Evolutionary conservation across 2,329 filamentous ascomycete species (phyloP), one percentile per base, ranked within the genome.

Genomic region (Penicillium sp.): DNA sequence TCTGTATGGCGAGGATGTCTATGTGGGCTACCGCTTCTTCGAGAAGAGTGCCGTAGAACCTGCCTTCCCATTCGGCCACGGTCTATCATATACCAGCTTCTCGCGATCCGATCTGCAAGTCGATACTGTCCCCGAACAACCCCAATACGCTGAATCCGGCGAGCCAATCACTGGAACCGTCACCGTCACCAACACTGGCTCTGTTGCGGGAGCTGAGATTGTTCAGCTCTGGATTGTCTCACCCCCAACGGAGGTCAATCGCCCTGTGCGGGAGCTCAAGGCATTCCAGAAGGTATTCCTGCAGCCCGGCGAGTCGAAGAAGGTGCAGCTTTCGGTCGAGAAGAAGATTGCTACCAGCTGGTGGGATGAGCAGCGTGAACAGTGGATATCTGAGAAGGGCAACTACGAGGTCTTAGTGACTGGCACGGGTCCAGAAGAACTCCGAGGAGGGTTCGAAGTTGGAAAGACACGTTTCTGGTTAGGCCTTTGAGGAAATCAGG

Each of bases 1-100:
- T 0, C 75, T 91, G 1, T 94, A 93, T 66, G 88, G 88, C 40
- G 90, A 94, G 70, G 89, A 90, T 54, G 78, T 94, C 39, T 93
- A 90, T 68, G 79, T 93, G 30, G 90, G 90, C 3, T 94, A 94
- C 73, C 80, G 89, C 18, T 91, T 86, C 75, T 94, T 90, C 68
- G 89, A 94, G 65, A 86, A 83, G 62, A 79, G 81, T n/a, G 78
- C 85, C 29, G 78, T 84, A 4, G 77, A 79, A 1, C 83, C 87
- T 0, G 80, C 88, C 23, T 94, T 92, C 71, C 81, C 87, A 51
- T 95, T 95, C 67, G 90, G 90, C 10, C 86, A 91, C 64, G 90
- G 90, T 2, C 78, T 94, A 1, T 89, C 86, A 13, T 94, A 92
- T 72, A 91, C 89, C 0, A 84, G 76, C 0, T 93, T 93, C 67